Evolutionary conservation across 441 rosid species (phyloP).

Genomic region (Brassica balearica): DNA sequence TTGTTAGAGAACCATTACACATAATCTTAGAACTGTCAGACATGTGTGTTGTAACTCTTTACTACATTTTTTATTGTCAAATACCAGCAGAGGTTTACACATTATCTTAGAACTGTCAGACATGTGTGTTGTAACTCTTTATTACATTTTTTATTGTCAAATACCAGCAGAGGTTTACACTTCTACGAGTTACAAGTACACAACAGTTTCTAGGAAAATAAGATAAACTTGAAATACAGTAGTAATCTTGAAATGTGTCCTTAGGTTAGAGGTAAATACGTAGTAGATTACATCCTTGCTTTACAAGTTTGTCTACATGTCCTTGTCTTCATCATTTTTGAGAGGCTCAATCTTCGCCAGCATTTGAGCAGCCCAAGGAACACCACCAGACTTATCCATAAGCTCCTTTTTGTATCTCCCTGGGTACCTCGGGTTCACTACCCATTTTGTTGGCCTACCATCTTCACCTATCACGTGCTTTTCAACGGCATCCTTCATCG

Average conservation of each 20-base stretch:
- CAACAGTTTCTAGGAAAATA: not conserved
- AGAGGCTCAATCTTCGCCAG: slow-evolving; percentile 37
- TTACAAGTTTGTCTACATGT: slow-evolving; percentile 21
- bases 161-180: slow-evolving; percentile 9
- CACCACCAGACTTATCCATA: slow-evolving; percentile 50
- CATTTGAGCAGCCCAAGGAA: slow-evolving; percentile 51
- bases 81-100: slow-evolving; percentile 2
- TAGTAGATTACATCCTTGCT: not conserved
- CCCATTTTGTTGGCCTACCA: not conserved
- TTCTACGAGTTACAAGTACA: not conserved
- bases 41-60: not conserved
- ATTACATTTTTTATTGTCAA: slow-evolving; percentile 9
- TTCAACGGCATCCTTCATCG: not conserved
- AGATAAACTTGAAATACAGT: not conserved
- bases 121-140: not conserved
- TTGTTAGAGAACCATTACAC: too few relatives aligned
- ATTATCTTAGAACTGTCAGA: not conserved
- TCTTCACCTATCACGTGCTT: not conserved
- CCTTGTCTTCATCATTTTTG: slow-evolving; percentile 19
- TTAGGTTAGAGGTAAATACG: not conserved
- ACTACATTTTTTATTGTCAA: slow-evolving; percentile 7
- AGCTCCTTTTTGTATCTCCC: slow-evolving; percentile 43
- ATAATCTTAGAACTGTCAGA: not conserved
- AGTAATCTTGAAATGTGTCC: slow-evolving; percentile 6
- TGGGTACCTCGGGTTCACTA: slow-evolving; percentile 29